Evolutionary conservation across 177 flowering plant species (phyloP).

Genomic region (Vitis hybrid): DNA sequence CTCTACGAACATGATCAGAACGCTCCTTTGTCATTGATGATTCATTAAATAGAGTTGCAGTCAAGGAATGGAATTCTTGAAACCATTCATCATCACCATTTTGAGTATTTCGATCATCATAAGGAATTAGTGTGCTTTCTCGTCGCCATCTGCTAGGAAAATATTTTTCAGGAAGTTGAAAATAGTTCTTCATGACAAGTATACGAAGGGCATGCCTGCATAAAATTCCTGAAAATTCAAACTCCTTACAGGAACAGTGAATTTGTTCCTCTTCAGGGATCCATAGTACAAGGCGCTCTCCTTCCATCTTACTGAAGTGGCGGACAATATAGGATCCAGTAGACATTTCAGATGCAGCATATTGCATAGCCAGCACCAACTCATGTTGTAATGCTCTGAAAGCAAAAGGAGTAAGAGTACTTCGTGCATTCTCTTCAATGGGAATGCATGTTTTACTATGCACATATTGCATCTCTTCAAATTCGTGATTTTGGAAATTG

Average conservation of each 20-base stretch:
- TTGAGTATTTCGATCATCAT: constrained; percentile 24
- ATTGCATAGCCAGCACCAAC: constrained; percentile 53
- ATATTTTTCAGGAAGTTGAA: constrained; percentile 62
- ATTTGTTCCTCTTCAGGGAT: constrained; percentile 55
- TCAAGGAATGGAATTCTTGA: constrained; percentile 46
- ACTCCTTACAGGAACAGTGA: constrained; percentile 66
- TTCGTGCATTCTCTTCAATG: constrained; percentile 61
- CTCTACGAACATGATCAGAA: constrained; percentile 41
- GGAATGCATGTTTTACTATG: constrained; percentile 53
- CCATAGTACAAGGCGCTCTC: constrained; percentile 55
- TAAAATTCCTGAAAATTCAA: constrained; percentile 60
- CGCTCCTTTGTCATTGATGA: constrained; percentile 52
- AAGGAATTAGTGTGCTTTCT: constrained; percentile 35
- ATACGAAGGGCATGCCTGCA: constrained; percentile 69
- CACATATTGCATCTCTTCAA: constrained; percentile 36
- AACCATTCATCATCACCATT: constrained; percentile 36
- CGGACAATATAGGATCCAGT: constrained; percentile 52
- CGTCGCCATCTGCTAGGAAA: constrained; percentile 48
- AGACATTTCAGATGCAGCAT: constrained; percentile 51
- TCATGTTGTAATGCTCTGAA: constrained; percentile 57
- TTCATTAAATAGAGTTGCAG: constrained; percentile 42
- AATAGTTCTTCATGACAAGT: constrained; percentile 52
- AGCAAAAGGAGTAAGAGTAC: constrained; percentile 58
- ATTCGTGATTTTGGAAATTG: constrained; percentile 28
- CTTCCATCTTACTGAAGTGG: constrained; percentile 60